phyloP scores from a whole-genome alignment of 805 yeast genomes.

The Limtongia smithiae region DNA sequence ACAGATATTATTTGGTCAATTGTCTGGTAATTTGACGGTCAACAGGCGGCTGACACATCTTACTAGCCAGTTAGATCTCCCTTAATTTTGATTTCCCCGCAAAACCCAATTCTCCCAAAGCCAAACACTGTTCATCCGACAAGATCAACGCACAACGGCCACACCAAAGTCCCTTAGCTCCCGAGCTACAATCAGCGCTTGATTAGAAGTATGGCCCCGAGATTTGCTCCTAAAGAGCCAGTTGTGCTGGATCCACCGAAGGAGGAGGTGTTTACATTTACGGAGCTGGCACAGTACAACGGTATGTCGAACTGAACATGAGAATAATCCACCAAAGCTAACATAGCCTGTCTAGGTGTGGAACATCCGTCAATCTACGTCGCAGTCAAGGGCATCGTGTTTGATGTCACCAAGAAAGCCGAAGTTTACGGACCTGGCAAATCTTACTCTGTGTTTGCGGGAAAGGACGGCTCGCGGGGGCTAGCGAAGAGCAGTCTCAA shows the following conservation, averaged over 20 bases:
- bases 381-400: conserved; percentile 70
- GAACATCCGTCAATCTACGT: conserved; percentile 54
- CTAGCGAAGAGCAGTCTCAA: conserved; percentile 64
- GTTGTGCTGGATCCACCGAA: conserved; percentile 53
- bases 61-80: no score
- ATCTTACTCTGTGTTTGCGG: conserved; percentile 68
- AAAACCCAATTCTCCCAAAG: no score
- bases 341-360: conserved; percentile 35
- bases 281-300: conserved; percentile 46
- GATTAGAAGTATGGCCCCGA: conserved; percentile 24
- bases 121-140: no score
- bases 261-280: conserved; percentile 43
- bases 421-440: conserved; percentile 75
- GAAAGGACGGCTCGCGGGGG: conserved; percentile 73
- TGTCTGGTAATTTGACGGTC: no score
- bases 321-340: not conserved
- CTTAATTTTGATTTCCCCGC: no score
- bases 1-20: no score
- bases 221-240: conserved; percentile 54
- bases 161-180: no score
- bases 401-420: conserved; percentile 67
- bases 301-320: conserved; percentile 41
- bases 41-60: no score
- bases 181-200: no score
- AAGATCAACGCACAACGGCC: no score